Evolutionary conservation across 108 stramenopile genomes (phyloP).

Genomic region (Hondaea fermentalgiana): DNA sequence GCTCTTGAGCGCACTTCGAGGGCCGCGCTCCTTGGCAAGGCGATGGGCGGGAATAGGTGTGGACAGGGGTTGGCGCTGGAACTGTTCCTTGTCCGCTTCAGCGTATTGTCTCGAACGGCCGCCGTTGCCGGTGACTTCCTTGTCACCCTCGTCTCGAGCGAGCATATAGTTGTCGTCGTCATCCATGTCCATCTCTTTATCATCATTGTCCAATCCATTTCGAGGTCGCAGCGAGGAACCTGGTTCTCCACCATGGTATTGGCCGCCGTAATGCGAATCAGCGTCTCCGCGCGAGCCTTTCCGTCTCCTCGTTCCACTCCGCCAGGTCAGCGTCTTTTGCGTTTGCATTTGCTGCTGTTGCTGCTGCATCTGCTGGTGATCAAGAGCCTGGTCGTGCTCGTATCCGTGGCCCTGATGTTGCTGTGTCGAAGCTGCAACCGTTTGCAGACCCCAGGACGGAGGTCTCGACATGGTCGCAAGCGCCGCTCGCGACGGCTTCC

Average conservation of each 20-base stretch:
- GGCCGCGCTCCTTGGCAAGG: not conserved
- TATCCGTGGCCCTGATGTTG: too few species aligned
- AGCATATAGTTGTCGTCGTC: too few species aligned
- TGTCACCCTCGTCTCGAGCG: too few species aligned
- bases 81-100: not conserved
- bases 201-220: not conserved
- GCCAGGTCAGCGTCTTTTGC: not conserved
- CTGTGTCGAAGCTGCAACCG: too few species aligned
- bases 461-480: too few species aligned
- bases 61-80: not conserved
- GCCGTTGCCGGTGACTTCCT: too few species aligned
- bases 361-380: not conserved
- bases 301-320: too few species aligned
- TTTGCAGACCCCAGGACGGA: too few species aligned
- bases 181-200: not conserved
- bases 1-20: not conserved
- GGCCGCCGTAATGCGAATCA: too few species aligned
- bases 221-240: too few species aligned
- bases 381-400: not conserved
- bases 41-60: not conserved
- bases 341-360: not conserved
- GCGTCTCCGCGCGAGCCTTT: too few species aligned
- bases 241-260: too few species aligned
- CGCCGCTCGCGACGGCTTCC: not conserved
- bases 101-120: not conserved